Evolutionary conservation across 1,284 basidiomycete species (phyloP).

Genomic region (Trichosporon inkin): DNA sequence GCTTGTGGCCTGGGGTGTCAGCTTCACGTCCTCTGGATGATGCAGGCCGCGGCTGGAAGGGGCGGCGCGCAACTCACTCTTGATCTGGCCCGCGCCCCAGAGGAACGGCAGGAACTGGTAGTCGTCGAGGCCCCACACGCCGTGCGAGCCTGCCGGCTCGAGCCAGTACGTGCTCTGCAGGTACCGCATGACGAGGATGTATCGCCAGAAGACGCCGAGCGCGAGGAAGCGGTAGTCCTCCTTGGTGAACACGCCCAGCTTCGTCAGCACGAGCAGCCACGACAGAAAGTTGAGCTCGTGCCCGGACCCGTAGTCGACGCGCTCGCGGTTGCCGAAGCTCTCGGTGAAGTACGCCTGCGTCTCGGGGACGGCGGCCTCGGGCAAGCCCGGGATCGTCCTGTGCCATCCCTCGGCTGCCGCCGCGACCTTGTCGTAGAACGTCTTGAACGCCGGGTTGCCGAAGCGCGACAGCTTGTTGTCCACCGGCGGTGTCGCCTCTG

Average conservation of each 20-base stretch:
- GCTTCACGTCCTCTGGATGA: neutral
- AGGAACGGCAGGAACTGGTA: constrained; percentile 96
- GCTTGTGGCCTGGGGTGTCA: constrained; percentile 66
- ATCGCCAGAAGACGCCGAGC: constrained; percentile 88
- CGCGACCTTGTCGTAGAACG: constrained; percentile 77
- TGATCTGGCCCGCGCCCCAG: constrained; percentile 71
- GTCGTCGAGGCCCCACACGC: constrained; percentile 97
- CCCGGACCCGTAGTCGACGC: constrained; percentile 97
- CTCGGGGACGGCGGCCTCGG: constrained; percentile 61
- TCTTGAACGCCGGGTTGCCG: constrained; percentile 93
- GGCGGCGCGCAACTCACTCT: constrained; percentile 53
- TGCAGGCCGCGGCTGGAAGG: neutral
- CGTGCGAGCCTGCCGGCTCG: constrained; percentile 94
- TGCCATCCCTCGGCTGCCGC: constrained; percentile 60
- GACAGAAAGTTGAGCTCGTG: constrained; percentile 98
- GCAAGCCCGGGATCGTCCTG: constrained; percentile 58
- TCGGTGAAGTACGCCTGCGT: constrained; percentile 77
- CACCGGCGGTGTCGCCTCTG: constrained; percentile 71
- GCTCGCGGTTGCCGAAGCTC: constrained; percentile 82
- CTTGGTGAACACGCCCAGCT: constrained; percentile 63
- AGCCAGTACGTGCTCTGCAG: constrained; percentile 96
- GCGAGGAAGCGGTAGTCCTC: constrained; percentile 75
- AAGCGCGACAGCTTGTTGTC: constrained; percentile 90
- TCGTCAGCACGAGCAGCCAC: constrained; percentile 84
- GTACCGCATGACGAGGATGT: constrained; percentile 81